Conservation (phyloP, 352 stramenopile species). For the Blastocystis hominis region DNA sequence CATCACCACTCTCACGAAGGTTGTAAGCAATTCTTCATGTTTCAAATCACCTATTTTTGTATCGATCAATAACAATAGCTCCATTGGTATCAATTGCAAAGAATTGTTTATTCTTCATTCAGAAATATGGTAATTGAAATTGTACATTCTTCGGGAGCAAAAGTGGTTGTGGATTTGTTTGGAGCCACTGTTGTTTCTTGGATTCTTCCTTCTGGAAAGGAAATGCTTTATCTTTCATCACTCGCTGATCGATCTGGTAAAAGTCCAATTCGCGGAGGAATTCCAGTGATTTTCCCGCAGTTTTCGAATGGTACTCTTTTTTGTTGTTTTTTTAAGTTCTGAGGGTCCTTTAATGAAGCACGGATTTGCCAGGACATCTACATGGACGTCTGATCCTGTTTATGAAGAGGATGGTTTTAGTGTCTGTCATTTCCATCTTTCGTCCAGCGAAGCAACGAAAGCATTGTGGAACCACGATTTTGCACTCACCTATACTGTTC, state of each 20-base stretch:
- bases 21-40: too few species aligned
- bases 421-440: background rate
- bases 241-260: background rate
- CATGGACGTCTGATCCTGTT: conserved; percentile 1
- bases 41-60: too few species aligned
- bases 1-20: too few species aligned
- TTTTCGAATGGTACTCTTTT: conserved; percentile 24
- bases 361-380: conserved; percentile 46
- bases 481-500: background rate
- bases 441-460: background rate
- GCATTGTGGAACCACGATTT: conserved; percentile 20
- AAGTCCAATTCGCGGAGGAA: conserved; percentile 33
- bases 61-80: too few species aligned
- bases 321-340: background rate
- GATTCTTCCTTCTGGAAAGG: conserved; percentile 41
- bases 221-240: conserved; percentile 39
- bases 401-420: background rate
- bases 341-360: conserved; percentile 49
- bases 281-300: conserved; percentile 53
- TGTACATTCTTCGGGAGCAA: conserved; percentile 16
- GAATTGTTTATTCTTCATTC: too few species aligned
- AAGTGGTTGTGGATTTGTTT: background rate
- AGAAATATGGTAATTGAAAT: too few species aligned
- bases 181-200: conserved; percentile 49
- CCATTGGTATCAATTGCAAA: too few species aligned